phyloP scores from a whole-genome alignment of 768 basidiomycete species.

The Hydnomerulius pinastri region DNA sequence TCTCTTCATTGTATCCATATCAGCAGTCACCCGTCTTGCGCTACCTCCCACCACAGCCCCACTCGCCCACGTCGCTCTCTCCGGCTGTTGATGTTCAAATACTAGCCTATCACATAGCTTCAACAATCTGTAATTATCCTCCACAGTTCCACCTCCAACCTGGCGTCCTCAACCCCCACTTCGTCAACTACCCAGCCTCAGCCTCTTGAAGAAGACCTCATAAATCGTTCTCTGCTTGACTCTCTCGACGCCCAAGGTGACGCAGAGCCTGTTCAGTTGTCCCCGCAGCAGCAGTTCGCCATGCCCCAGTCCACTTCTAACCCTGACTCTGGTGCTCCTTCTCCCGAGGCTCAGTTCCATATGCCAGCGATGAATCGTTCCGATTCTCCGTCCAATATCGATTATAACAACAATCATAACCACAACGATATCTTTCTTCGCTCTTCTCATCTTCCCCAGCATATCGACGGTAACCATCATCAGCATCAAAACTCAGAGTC shows the following conservation, averaged over 20 bases:
- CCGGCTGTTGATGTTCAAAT: constrained; percentile 47
- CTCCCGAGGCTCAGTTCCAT: constrained; percentile 59
- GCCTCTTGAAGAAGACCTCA: constrained; percentile 67
- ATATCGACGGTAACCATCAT: constrained; percentile 34
- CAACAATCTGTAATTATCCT: constrained; percentile 32
- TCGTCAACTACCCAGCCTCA: constrained; percentile 33
- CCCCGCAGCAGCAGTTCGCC: constrained; percentile 39
- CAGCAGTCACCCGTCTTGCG: constrained; percentile 37
- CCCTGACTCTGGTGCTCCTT: constrained; percentile 49
- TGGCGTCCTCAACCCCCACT: constrained; percentile 50
- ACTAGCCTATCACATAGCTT: constrained; percentile 31
- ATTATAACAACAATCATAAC: constrained; percentile 37
- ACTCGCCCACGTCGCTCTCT: constrained; percentile 28
- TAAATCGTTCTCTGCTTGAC: constrained; percentile 83
- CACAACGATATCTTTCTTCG: constrained; percentile 32
- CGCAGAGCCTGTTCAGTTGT: constrained; percentile 58
- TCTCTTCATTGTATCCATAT: constrained; percentile 46
- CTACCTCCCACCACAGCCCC: constrained; percentile 33
- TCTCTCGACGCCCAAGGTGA: constrained; percentile 83
- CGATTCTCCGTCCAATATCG: constrained; percentile 50
- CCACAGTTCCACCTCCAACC: constrained; percentile 38
- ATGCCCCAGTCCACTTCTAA: constrained; percentile 51
- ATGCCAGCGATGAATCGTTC: constrained; percentile 49
- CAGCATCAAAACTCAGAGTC: constrained; percentile 34
- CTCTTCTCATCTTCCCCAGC: constrained; percentile 27